Evolutionary conservation across 2,329 filamentous ascomycete genomes (phyloP).

Genomic region (Aspergillus brunneoviolaceus): DNA sequence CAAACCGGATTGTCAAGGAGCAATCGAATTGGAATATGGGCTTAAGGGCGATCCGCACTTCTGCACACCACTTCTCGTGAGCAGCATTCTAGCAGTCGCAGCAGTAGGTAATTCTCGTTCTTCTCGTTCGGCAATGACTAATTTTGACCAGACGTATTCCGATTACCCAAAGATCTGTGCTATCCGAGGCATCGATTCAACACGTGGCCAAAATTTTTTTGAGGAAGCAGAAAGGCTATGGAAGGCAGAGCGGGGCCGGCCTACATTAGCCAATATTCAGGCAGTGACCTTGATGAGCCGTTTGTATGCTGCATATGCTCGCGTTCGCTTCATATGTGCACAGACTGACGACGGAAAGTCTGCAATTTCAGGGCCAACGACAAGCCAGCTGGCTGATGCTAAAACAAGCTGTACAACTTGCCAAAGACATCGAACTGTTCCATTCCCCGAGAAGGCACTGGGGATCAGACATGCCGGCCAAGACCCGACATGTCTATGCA

Average conservation of each 20-base stretch:
- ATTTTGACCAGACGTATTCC: conserved; percentile 34
- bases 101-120: conserved; percentile 15
- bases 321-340: neutral
- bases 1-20: neutral
- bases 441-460: conserved; percentile 13
- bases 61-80: conserved; percentile 81
- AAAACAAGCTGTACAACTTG: conserved; percentile 33
- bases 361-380: conserved; percentile 29
- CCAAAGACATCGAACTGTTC: conserved; percentile 33
- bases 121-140: neutral
- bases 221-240: conserved; percentile 38
- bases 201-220: conserved; percentile 36
- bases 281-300: conserved; percentile 36
- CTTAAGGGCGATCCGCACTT: conserved; percentile 58
- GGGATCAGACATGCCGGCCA: conserved; percentile 12
- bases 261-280: conserved; percentile 37
- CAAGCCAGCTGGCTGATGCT: conserved; percentile 32
- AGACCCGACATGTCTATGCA: conserved; percentile 23
- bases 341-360: conserved; percentile 25
- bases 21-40: neutral
- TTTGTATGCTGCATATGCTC: conserved; percentile 24
- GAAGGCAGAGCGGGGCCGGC: conserved; percentile 34
- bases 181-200: conserved; percentile 26
- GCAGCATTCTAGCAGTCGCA: conserved; percentile 71
- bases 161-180: conserved; percentile 35